Evolutionary conservation across 1,139 yeast genomes (phyloP).

Genomic region (Ashbya aceris): DNA sequence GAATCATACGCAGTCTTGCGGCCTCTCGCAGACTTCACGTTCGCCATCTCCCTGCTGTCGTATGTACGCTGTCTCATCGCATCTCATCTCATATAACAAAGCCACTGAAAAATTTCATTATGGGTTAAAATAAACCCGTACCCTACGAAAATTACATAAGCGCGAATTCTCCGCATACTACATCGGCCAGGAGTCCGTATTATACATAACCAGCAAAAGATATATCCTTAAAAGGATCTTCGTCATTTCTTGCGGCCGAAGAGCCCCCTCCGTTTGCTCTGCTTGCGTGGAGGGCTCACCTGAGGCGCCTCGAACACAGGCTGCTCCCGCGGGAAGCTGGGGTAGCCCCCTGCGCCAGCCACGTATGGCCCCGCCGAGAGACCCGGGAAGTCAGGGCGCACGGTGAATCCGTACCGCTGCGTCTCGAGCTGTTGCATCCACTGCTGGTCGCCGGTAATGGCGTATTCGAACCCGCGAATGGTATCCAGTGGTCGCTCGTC

Average conservation of each 20-base stretch:
- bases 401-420: slow-evolving; percentile 68
- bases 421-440: slow-evolving; percentile 78
- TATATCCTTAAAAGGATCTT: not conserved
- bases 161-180: too few relatives aligned
- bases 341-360: slow-evolving; percentile 2
- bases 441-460: slow-evolving; percentile 77
- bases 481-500: slow-evolving; percentile 96
- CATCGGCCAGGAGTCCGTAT: too few relatives aligned
- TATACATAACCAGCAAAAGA: too few relatives aligned
- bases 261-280: slow-evolving; percentile 63
- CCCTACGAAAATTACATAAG: not conserved
- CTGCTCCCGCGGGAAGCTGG: slow-evolving; percentile 39
- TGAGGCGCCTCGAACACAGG: slow-evolving; percentile 52
- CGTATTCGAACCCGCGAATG: slow-evolving; percentile 81
- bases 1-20: slow-evolving; percentile 15
- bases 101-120: not conserved
- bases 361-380: not conserved
- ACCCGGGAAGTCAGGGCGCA: slow-evolving; percentile 45
- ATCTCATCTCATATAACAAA: not conserved
- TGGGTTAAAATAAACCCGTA: too few relatives aligned
- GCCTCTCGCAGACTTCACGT: slow-evolving; percentile 9
- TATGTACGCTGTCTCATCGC: not conserved
- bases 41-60: not conserved
- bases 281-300: slow-evolving; percentile 35
- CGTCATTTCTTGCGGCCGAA: slow-evolving; percentile 58